These are phyloP conservation scores for Plasmodium gaboni DNA, from an alignment of 169 alveolate species.

Conservation along the genomic window DNA sequence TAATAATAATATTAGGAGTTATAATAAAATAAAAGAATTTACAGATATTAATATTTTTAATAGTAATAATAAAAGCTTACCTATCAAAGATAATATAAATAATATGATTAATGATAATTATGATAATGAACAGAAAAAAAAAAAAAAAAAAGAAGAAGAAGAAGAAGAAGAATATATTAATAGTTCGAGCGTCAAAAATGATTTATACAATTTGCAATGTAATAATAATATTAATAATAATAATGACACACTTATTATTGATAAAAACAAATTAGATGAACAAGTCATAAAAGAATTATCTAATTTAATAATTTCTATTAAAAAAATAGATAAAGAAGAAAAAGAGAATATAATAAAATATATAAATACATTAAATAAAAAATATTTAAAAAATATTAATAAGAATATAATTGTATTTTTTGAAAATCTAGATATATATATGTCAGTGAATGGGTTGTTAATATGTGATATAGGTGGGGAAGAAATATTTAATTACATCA, in stretches of 20 bases:
- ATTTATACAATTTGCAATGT: no score
- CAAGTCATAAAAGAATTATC: constrained; percentile 15
- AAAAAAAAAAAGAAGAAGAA: no score
- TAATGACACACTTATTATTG: not conserved
- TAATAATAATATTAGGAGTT: no score
- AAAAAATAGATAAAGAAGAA: constrained; percentile 18
- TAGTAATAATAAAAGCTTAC: no score
- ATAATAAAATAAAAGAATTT: no score
- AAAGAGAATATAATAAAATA: constrained; percentile 32
- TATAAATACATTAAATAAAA: constrained; percentile 49
- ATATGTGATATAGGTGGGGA: constrained; percentile 71
- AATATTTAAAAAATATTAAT: constrained; percentile 26
- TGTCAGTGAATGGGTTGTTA: constrained; percentile 58
- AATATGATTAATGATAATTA: no score
- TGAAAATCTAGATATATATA: constrained; percentile 54
- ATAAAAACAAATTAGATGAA: not conserved
- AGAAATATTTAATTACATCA: constrained; percentile 32
- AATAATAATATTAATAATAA: not conserved
- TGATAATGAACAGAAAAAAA: no score
- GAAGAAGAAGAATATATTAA: no score
- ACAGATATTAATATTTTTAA: no score
- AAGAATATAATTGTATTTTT: constrained; percentile 29
- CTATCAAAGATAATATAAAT: no score
- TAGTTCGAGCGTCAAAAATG: no score
- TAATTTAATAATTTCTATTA: constrained; percentile 26